Conservation (phyloP, 352 stramenopile species). For the Globisporangium camurandrum region DNA sequence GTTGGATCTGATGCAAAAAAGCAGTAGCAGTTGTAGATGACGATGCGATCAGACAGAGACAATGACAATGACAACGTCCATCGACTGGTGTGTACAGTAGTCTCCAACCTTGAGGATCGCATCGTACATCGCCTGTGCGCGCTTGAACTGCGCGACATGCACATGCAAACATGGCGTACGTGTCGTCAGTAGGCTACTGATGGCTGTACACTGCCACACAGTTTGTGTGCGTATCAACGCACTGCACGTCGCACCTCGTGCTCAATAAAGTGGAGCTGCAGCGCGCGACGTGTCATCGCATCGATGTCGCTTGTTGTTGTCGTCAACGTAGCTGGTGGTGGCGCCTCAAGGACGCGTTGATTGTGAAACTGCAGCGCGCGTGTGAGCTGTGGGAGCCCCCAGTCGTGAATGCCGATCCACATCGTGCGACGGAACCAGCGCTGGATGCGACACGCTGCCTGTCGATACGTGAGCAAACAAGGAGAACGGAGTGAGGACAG, state of each 20-base stretch:
- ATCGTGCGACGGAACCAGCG: conserved; percentile 44
- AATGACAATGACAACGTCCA: background rate
- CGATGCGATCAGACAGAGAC: background rate
- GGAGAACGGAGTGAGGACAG: too few species aligned
- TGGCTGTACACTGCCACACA: too few species aligned
- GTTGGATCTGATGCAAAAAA: background rate
- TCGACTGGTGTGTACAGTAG: background rate
- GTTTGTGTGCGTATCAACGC: background rate
- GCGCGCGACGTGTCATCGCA: conserved; percentile 26
- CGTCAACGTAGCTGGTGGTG: conserved; percentile 1
- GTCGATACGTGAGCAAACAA: background rate
- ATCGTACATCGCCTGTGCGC: conserved; percentile 40
- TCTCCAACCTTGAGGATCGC: conserved; percentile 32
- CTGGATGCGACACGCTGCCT: conserved; percentile 33
- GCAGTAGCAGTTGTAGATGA: background rate
- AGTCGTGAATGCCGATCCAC: conserved; percentile 42
- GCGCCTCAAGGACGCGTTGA: conserved; percentile 6
- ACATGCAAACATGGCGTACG: too few species aligned
- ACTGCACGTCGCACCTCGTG: conserved; percentile 9
- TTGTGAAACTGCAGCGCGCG: conserved; percentile 36
- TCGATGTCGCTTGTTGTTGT: conserved; percentile 14
- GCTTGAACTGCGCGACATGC: conserved; percentile 31
- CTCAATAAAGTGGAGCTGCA: conserved; percentile 41
- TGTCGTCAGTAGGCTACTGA: too few species aligned
- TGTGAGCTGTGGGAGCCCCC: conserved; percentile 26